These are phyloP conservation scores for Cercophora scortea DNA, from an alignment of 495 filamentous ascomycete species.

Conservation along the genomic window DNA sequence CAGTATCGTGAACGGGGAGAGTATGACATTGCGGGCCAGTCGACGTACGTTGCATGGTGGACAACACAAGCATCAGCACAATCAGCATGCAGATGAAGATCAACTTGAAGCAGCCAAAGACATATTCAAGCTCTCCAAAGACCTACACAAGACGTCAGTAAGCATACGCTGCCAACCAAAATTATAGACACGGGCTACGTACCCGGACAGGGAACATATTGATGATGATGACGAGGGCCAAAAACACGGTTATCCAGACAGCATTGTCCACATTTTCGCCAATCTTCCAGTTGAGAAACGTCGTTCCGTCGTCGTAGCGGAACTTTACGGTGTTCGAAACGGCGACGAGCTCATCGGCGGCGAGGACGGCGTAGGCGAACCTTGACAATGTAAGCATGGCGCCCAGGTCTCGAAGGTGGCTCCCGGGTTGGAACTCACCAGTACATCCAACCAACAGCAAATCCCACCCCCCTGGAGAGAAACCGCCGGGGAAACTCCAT, in stretches of 20 bases:
- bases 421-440: slow-evolving; percentile 27
- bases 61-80: slow-evolving; percentile 28
- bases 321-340: slow-evolving; percentile 39
- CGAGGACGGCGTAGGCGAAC: slow-evolving; percentile 35
- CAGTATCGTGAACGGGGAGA: background rate
- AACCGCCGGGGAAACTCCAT: slow-evolving; percentile 44
- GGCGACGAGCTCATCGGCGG: slow-evolving; percentile 36
- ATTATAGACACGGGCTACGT: background rate
- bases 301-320: slow-evolving; percentile 33
- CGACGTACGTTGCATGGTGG: slow-evolving; percentile 23
- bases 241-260: slow-evolving; percentile 33
- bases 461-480: slow-evolving; percentile 39
- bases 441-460: slow-evolving; percentile 47
- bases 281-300: slow-evolving; percentile 27
- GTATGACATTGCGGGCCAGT: too few relatives aligned
- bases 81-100: slow-evolving; percentile 40
- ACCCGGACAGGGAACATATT: slow-evolving; percentile 40
- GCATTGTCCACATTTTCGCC: slow-evolving; percentile 30
- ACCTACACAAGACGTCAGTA: slow-evolving; percentile 11
- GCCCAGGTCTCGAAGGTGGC: background rate
- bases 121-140: slow-evolving; percentile 43
- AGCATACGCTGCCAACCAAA: too few relatives aligned
- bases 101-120: slow-evolving; percentile 39
- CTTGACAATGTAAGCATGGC: slow-evolving; percentile 10
- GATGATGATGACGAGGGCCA: slow-evolving; percentile 29